Evolutionary conservation across 2,329 filamentous ascomycete genomes (phyloP).

Genomic region (Exophiala xenobiotica): DNA sequence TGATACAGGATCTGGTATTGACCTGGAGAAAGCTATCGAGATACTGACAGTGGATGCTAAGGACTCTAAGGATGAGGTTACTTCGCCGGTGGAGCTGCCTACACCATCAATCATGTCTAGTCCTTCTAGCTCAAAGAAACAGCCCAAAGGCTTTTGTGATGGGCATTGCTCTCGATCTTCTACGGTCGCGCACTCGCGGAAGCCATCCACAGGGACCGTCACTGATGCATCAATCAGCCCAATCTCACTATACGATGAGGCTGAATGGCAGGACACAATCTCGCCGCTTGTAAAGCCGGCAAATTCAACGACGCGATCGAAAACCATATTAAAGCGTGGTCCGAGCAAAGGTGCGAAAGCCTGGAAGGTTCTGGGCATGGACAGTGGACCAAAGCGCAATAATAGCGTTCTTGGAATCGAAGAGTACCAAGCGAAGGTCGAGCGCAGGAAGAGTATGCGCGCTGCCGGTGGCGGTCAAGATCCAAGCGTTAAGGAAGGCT

Average conservation of each 20-base stretch:
- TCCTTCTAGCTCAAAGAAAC: slow-evolving; percentile 5
- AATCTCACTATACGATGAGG: slow-evolving; percentile 16
- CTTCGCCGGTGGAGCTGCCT: slow-evolving; percentile 28
- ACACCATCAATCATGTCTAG: slow-evolving; percentile 16
- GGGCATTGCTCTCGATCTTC: slow-evolving; percentile 23
- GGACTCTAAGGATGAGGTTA: slow-evolving; percentile 34
- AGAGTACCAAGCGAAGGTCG: slow-evolving; percentile 27
- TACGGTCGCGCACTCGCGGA: slow-evolving; percentile 12
- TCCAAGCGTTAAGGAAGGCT: slow-evolving; percentile 18
- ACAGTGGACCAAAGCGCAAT: slow-evolving; percentile 16
- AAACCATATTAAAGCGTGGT: slow-evolving; percentile 2
- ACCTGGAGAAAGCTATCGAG: slow-evolving; percentile 58
- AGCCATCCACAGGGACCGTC: slow-evolving; percentile 16
- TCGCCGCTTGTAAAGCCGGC: slow-evolving; percentile 7
- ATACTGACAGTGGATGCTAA: slow-evolving; percentile 46
- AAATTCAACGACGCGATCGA: slow-evolving; percentile 5
- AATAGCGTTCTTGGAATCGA: slow-evolving; percentile 24
- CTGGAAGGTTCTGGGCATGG: slow-evolving; percentile 24
- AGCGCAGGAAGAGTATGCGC: slow-evolving; percentile 23
- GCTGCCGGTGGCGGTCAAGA: neutral
- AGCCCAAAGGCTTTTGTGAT: slow-evolving; percentile 23
- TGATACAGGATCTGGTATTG: slow-evolving; percentile 59
- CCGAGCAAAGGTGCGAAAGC: slow-evolving; percentile 18
- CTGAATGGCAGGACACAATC: slow-evolving; percentile 21
- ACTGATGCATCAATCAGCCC: slow-evolving; percentile 23